Percentiles rank a stretch among this genome's conserved stretches.
Evolutionary conservation across 78 protist species (phyloP).

Genomic region (Blattamonas nauphoetae): DNA sequence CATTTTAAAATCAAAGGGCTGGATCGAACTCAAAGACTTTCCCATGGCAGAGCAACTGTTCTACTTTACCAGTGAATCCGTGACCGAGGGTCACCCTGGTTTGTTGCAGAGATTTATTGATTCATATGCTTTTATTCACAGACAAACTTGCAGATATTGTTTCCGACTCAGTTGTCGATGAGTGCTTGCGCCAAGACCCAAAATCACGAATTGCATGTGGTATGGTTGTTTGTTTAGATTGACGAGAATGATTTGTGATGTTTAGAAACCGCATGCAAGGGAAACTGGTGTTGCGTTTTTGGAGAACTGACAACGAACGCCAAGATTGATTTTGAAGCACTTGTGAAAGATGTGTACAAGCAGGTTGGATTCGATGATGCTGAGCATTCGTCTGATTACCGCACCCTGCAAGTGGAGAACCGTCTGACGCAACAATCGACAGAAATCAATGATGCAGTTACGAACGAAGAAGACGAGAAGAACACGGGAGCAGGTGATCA

Average conservation of each 20-base stretch:
- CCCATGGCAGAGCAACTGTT: too few species aligned
- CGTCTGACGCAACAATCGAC: slow-evolving; percentile 96
- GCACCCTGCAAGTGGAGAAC: slow-evolving; percentile 88
- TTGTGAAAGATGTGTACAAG: slow-evolving; percentile 86
- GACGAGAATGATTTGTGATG: not conserved
- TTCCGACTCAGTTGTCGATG: slow-evolving; percentile 97
- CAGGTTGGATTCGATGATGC: slow-evolving; percentile 84
- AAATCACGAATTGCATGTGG: slow-evolving; percentile 88
- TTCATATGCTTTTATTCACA: slow-evolving; percentile 8
- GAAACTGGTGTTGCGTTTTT: slow-evolving; percentile 91
- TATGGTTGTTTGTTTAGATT: not conserved
- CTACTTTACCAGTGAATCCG: slow-evolving; percentile 93
- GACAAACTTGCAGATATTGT: slow-evolving; percentile 98
- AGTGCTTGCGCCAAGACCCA: slow-evolving; percentile 93
- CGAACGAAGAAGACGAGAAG: slow-evolving; percentile 59
- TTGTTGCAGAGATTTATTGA: not conserved
- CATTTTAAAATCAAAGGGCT: too few species aligned
- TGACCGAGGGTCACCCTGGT: slow-evolving; percentile 95
- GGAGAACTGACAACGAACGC: slow-evolving; percentile 98
- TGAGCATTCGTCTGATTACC: slow-evolving; percentile 66
- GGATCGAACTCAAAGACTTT: too few species aligned
- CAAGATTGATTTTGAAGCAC: slow-evolving; percentile 82
- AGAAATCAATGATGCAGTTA: slow-evolving; percentile 95
- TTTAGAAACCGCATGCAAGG: slow-evolving; percentile 84
- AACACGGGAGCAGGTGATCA: slow-evolving; percentile 99